A percentile compares a stretch with the other conserved stretches of the same genome.
Evolutionary conservation across 768 basidiomycete species (phyloP).

Genomic region (Asterophora parasitica): DNA sequence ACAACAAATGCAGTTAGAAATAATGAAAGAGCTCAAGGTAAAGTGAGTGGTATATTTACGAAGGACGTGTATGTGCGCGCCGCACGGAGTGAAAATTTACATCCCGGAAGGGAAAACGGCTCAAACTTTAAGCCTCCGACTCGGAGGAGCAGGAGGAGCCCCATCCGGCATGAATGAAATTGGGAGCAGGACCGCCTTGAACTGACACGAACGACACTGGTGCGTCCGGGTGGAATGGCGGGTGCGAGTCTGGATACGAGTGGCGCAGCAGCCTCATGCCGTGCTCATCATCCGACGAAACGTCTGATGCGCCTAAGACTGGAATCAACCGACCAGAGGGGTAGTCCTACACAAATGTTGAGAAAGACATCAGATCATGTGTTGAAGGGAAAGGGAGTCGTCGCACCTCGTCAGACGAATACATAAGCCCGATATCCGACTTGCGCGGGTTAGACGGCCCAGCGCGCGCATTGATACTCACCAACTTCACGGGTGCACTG

Average conservation of each 20-base stretch:
- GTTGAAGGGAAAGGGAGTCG: neutral
- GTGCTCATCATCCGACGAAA: constrained; percentile 16
- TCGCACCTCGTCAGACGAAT: constrained; percentile 14
- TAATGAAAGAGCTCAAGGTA: neutral
- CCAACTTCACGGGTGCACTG: neutral
- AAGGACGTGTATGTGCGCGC: too few relatives aligned
- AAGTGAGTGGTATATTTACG: neutral
- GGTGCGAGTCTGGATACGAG: constrained; percentile 14
- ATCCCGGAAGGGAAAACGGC: too few relatives aligned
- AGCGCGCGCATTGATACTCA: neutral
- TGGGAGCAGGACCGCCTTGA: constrained; percentile 39
- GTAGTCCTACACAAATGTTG: neutral
- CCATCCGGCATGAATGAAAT: constrained; percentile 54
- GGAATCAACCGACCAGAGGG: constrained; percentile 12
- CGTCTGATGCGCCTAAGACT: constrained; percentile 8
- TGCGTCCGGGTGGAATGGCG: constrained; percentile 5
- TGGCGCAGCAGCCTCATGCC: constrained; percentile 11
- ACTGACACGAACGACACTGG: constrained; percentile 33
- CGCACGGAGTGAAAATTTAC: too few relatives aligned
- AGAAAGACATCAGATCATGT: neutral
- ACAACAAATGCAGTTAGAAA: constrained; percentile 1
- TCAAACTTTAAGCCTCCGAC: constrained; percentile 10
- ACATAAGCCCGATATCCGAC: constrained; percentile 15
- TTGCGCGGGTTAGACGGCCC: constrained; percentile 5
- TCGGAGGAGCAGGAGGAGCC: constrained; percentile 42